Evolutionary conservation across 768 basidiomycete genomes (phyloP), one percentile per base, ranked within the genome.

Genomic region (Boletellus emodensis): DNA sequence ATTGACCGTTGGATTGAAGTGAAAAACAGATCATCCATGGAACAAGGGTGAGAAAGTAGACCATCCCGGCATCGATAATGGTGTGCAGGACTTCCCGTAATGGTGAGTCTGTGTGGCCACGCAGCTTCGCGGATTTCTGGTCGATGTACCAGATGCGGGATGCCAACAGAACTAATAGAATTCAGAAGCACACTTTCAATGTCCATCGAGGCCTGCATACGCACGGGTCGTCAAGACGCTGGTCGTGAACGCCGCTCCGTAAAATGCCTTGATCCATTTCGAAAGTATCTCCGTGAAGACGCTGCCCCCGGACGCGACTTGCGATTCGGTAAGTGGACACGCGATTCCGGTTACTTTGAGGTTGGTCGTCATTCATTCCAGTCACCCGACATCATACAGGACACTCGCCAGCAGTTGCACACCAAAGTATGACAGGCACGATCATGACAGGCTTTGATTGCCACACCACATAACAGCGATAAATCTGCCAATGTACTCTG

Each of bases 61-160:
- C 52, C 4, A 64, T 60, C 10, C 67, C 71, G 20, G 68, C 63
- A 53, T 72, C 71, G 43, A 71, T 53, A 40, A 70, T 54, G n/a
- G 68, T 59, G 13, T 59, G 52, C 13, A 71, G 45, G 12, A 41
- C 40, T 0, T 48, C 43, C 14, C 40, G 52, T 34, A 49, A 26
- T 32, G 40, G 52, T 3, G 52, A 36, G 3, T 18, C 18, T 14
- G 15, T 33, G 3, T 36, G n/a, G n/a, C 47, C 33, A 30, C 33
- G 42, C 3, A 71, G 58, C 24, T 53, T 47, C 13, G 59, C 48
- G 9, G 60, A 54, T 17, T 51, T 53, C 12, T 56, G 56, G 9
- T 64, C 63, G 26, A 62, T 60, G 9, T 46, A 32, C 60, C 65
- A 64, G 34, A 70, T 67, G 11, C 59, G 60, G 24, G 51, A 51